Evolutionary conservation across 2,329 filamentous ascomycete genomes (phyloP).

Genomic region (Epichloe gansuensis): DNA sequence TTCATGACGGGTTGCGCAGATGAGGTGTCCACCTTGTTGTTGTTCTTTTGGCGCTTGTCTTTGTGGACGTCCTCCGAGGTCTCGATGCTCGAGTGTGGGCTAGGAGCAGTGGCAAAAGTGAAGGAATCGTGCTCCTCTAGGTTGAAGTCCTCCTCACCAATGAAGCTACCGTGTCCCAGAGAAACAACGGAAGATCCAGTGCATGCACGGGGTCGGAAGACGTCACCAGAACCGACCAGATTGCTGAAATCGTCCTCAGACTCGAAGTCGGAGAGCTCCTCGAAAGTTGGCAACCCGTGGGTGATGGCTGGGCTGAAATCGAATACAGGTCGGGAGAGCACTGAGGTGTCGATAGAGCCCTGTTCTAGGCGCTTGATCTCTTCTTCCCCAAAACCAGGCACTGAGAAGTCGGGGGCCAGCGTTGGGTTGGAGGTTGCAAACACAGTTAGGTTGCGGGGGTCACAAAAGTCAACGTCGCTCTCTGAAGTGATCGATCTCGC

Average conservation of each 20-base stretch:
- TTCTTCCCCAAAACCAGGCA: conserved; percentile 52
- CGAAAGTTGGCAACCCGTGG: conserved; percentile 58
- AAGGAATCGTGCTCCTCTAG: conserved; percentile 56
- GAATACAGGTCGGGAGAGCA: conserved; percentile 30
- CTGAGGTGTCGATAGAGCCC: conserved; percentile 33
- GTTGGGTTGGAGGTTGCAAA: conserved; percentile 37
- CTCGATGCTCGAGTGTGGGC: conserved; percentile 31
- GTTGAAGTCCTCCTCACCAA: conserved; percentile 64
- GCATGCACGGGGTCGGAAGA: conserved; percentile 56
- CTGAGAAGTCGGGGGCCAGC: conserved; percentile 48
- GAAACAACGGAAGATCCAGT: conserved; percentile 56
- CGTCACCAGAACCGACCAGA: conserved; percentile 53
- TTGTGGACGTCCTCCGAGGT: conserved; percentile 34
- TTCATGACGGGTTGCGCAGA: conserved; percentile 30
- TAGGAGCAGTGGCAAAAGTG: conserved; percentile 48
- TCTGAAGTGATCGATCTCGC: conserved; percentile 56
- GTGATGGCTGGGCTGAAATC: conserved; percentile 38
- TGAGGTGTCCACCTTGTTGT: conserved; percentile 30
- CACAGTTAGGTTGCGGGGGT: conserved; percentile 80
- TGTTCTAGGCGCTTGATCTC: conserved; percentile 39
- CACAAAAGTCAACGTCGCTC: conserved; percentile 73
- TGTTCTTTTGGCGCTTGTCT: conserved; percentile 45
- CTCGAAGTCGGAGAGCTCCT: conserved; percentile 80
- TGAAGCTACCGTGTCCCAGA: conserved; percentile 64
- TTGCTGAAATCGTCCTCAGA: conserved; percentile 74